These are phyloP conservation scores for Entoloma clypeatum DNA, from an alignment of 1,284 basidiomycete species.

Conservation along the genomic window DNA sequence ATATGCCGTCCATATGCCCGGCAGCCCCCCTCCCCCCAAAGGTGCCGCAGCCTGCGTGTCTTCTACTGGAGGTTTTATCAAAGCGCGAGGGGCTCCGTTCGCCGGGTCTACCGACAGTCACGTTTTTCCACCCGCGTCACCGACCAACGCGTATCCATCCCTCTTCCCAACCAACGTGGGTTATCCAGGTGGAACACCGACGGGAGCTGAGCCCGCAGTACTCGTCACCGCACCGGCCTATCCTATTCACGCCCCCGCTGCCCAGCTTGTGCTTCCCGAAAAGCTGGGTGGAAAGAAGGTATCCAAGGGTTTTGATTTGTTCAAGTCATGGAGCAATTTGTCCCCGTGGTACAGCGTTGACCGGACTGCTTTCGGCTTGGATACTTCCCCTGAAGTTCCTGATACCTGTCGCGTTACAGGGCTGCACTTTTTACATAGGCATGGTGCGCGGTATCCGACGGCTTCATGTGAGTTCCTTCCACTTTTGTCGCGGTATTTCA, in stretches of 20 bases:
- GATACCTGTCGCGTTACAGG: conserved; percentile 68
- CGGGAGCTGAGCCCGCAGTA: conserved; percentile 77
- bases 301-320: conserved; percentile 51
- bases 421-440: conserved; percentile 74
- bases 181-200: conserved; percentile 79
- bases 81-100: conserved; percentile 49
- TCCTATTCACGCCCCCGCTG: conserved; percentile 68
- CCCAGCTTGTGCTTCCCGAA: conserved; percentile 56
- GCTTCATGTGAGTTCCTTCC: conserved; percentile 48
- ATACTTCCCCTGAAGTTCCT: conserved; percentile 68
- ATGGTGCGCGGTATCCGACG: conserved; percentile 80
- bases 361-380: conserved; percentile 66
- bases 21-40: conserved; percentile 12
- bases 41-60: background rate
- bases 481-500: conserved; percentile 3
- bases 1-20: conserved; percentile 13
- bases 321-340: conserved; percentile 80
- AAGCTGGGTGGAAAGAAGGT: conserved; percentile 25
- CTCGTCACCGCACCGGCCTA: conserved; percentile 75
- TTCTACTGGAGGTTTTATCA: conserved; percentile 9
- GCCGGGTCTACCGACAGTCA: conserved; percentile 67
- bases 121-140: conserved; percentile 63
- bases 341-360: conserved; percentile 81
- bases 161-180: conserved; percentile 76
- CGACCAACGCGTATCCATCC: conserved; percentile 65